phyloP scores from a whole-genome alignment of 2,329 filamentous ascomycete genomes.

The Alternaria sp. region DNA sequence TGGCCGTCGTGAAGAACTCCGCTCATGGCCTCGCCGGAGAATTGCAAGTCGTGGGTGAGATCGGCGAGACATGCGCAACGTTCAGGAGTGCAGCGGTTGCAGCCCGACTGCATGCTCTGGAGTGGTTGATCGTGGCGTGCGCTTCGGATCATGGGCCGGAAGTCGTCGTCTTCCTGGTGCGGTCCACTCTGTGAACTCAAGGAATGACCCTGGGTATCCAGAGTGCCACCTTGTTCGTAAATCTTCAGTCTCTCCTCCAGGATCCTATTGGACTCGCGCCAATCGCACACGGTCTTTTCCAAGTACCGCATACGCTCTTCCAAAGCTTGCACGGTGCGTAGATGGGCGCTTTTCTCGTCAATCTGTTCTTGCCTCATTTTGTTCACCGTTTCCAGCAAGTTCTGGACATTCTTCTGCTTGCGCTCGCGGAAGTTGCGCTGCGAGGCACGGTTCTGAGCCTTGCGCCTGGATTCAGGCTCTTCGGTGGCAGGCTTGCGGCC shows the following conservation, averaged over 20 bases:
- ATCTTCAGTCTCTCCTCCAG: neutral
- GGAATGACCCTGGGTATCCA: neutral
- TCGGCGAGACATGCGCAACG: conserved; percentile 47
- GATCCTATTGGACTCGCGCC: neutral
- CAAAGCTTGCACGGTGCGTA: neutral
- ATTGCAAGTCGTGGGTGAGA: conserved; percentile 33
- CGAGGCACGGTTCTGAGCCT: conserved; percentile 91
- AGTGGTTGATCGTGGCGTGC: conserved; percentile 5
- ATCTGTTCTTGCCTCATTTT: conserved; percentile 23
- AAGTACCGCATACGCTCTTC: neutral
- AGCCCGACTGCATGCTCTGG: conserved; percentile 28
- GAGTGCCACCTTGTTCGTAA: neutral
- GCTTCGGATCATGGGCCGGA: neutral
- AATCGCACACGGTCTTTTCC: neutral
- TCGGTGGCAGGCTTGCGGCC: conserved; percentile 94
- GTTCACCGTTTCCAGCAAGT: conserved; percentile 59
- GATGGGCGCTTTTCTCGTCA: conserved; percentile 7
- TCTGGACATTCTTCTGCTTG: conserved; percentile 75
- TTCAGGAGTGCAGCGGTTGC: conserved; percentile 43
- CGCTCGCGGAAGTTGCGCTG: conserved; percentile 91
- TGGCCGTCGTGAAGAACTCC: conserved; percentile 22
- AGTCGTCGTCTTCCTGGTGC: neutral
- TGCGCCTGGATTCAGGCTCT: conserved; percentile 89
- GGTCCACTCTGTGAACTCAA: neutral
- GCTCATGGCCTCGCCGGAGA: conserved; percentile 29